These are phyloP conservation scores for Tephrocybe sp. DNA, from an alignment of 768 basidiomycete species.

Conservation along the genomic window DNA sequence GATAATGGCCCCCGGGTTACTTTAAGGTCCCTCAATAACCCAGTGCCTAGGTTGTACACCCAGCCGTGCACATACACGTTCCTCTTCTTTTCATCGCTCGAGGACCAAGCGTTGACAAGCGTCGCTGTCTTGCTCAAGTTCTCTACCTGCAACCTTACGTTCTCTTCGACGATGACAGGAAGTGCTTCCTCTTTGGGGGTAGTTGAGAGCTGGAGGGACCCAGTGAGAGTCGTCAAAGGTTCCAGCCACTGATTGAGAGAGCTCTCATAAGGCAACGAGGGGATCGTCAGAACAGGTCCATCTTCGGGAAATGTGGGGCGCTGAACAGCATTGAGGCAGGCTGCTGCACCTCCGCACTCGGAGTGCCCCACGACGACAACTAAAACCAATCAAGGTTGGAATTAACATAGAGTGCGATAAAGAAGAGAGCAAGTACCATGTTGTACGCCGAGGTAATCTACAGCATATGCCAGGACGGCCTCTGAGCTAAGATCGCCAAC, in stretches of 20 bases:
- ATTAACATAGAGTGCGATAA: slow-evolving; percentile 18
- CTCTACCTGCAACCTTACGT: slow-evolving; percentile 55
- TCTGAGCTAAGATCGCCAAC: slow-evolving; percentile 68
- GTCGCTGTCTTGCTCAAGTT: slow-evolving; percentile 47
- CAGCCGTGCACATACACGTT: slow-evolving; percentile 66
- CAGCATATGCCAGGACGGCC: slow-evolving; percentile 74
- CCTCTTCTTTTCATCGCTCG: slow-evolving; percentile 40
- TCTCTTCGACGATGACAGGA: slow-evolving; percentile 53
- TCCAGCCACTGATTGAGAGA: slow-evolving; percentile 63
- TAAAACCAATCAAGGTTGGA: slow-evolving; percentile 37
- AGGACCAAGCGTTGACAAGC: slow-evolving; percentile 48
- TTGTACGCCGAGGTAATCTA: slow-evolving; percentile 67
- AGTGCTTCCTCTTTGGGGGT: slow-evolving; percentile 37
- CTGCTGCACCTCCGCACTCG: slow-evolving; percentile 74
- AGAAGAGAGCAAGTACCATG: slow-evolving; percentile 62
- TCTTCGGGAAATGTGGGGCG: slow-evolving; percentile 29
- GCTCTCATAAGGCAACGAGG: slow-evolving; percentile 35
- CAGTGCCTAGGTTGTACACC: slow-evolving; percentile 66
- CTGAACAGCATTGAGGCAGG: slow-evolving; percentile 49
- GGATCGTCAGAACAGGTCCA: slow-evolving; percentile 32
- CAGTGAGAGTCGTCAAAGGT: slow-evolving; percentile 59
- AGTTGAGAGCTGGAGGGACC: slow-evolving; percentile 42
- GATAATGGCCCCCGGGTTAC: slow-evolving; percentile 39
- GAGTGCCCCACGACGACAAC: slow-evolving; percentile 85
- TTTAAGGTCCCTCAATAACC: slow-evolving; percentile 56